Conservation (phyloP, 163 green algal species). For the Smithsoniella earleae region DNA sequence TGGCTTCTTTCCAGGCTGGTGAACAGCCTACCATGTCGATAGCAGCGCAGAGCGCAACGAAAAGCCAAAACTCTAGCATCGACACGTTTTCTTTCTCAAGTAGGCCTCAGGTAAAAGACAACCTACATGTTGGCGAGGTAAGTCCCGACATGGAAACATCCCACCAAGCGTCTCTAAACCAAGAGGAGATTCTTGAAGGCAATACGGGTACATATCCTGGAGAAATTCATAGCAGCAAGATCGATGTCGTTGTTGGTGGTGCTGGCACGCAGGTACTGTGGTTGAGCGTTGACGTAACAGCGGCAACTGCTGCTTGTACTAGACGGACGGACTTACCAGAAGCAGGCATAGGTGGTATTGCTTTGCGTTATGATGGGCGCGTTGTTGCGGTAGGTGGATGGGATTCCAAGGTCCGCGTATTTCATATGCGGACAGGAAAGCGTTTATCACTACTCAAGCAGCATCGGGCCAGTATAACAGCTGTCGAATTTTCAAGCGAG, state of each 20-base stretch:
- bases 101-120: neutral
- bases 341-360: conserved; percentile 2
- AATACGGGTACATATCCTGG: neutral
- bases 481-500: neutral
- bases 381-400: conserved; percentile 18
- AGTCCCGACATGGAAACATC: neutral
- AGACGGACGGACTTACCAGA: neutral
- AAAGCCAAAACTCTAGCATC: neutral
- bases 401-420: neutral
- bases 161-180: neutral
- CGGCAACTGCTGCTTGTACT: neutral
- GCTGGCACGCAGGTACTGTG: neutral
- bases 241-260: neutral
- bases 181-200: neutral
- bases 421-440: conserved; percentile 16
- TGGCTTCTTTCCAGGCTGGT: neutral
- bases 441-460: neutral
- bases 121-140: too few species aligned
- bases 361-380: neutral
- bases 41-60: neutral
- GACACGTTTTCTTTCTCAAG: neutral
- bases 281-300: neutral
- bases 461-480: conserved; percentile 14
- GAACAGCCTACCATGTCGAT: neutral
- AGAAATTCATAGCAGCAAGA: too few species aligned